Percentiles rank a stretch among this genome's conserved stretches.
Conservation (phyloP, 768 basidiomycete species). For the Suillus subalutaceus region DNA sequence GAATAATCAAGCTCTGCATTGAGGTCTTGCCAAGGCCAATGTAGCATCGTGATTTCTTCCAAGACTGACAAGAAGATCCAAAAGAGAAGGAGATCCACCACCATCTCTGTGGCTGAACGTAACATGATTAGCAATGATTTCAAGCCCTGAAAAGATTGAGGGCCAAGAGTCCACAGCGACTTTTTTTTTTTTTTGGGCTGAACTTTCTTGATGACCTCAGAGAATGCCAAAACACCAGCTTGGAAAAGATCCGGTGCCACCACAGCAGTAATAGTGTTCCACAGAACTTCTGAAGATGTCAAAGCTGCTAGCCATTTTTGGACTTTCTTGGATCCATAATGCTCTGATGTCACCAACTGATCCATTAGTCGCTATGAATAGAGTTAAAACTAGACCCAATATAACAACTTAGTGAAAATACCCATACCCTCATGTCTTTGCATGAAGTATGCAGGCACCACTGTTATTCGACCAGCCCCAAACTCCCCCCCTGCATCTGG, state of each 20-base stretch:
- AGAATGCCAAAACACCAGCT: not conserved
- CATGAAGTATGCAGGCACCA: not conserved
- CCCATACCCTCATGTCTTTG: not conserved
- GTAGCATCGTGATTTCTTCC: not conserved
- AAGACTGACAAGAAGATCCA: not conserved
- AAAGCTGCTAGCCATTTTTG: not conserved
- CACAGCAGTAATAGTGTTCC: not conserved
- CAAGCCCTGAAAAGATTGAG: constrained; percentile 5
- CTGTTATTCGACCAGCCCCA: not conserved
- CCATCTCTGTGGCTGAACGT: constrained; percentile 4
- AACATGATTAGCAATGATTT: not conserved
- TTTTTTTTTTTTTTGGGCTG: not conserved
- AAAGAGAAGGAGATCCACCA: not conserved
- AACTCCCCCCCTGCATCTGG: not conserved
- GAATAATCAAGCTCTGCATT: not conserved
- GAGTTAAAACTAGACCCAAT: not conserved
- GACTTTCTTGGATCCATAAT: not conserved
- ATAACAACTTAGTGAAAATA: not conserved
- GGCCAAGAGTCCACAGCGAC: constrained; percentile 1
- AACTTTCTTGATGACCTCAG: not conserved
- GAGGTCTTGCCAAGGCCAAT: not conserved
- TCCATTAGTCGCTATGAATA: not conserved
- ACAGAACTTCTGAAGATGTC: constrained; percentile 1
- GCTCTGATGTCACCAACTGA: not conserved
- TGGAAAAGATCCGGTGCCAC: not conserved